Conservation (phyloP, 2,329 filamentous ascomycete genomes). For the Teratosphaeria gauchensis region DNA sequence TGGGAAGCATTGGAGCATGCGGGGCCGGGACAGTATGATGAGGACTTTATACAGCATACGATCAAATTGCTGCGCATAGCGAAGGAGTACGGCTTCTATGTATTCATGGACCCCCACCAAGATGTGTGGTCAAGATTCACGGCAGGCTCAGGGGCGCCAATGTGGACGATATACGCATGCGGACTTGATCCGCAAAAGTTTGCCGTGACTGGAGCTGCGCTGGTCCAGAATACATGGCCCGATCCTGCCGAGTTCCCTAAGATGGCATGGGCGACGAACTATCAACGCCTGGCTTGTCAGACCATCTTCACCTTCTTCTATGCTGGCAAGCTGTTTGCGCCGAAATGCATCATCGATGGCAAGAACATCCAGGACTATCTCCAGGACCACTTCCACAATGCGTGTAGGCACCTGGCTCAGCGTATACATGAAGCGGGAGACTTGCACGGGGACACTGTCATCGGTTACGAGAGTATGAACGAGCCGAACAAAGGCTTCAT, state of each 20-base stretch:
- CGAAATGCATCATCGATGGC: conserved; percentile 89
- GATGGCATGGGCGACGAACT: conserved; percentile 99
- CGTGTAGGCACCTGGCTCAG: conserved; percentile 70
- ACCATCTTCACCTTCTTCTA: conserved; percentile 95
- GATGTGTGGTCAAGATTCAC: conserved; percentile 96
- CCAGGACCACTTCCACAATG: conserved; percentile 72
- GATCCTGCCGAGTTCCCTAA: conserved; percentile 82
- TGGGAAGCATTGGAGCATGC: conserved; percentile 98
- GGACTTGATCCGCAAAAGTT: conserved; percentile 83
- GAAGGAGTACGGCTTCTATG: conserved; percentile 83
- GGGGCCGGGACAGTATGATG: conserved; percentile 85
- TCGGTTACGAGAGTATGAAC: conserved; percentile 95
- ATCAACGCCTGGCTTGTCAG: conserved; percentile 73
- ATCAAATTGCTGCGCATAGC: conserved; percentile 74
- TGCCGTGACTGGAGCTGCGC: conserved; percentile 74
- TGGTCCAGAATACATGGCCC: conserved; percentile 90
- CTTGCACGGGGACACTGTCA: conserved; percentile 73
- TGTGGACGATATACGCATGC: conserved; percentile 96
- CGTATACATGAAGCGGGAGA: conserved; percentile 84
- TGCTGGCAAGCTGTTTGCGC: conserved; percentile 80
- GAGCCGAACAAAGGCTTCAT: conserved; percentile 86
- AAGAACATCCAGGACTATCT: conserved; percentile 95
- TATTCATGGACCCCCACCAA: conserved; percentile 98
- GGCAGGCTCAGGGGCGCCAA: conserved; percentile 86
- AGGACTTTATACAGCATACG: conserved; percentile 86